A percentile compares a stretch with the other conserved stretches of the same genome.
phyloP scores from a whole-genome alignment of 176 grass and related monocot species.

The Leersia perrieri region DNA sequence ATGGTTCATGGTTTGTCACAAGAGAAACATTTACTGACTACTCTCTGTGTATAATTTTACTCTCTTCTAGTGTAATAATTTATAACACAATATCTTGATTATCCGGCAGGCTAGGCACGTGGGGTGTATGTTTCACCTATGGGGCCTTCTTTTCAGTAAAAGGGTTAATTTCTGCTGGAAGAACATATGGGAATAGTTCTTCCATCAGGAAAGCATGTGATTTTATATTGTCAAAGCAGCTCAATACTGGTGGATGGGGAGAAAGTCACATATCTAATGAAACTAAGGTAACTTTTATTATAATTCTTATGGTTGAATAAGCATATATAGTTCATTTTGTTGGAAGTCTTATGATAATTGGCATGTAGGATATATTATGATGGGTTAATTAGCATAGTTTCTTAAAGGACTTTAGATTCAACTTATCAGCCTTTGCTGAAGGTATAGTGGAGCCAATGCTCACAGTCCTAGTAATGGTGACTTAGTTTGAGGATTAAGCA shows the following conservation, averaged over 20 bases:
- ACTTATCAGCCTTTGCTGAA: too few relatives aligned
- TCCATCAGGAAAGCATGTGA: constrained; percentile 48
- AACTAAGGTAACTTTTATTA: constrained; percentile 16
- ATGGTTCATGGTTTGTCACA: constrained; percentile 54
- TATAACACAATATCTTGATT: not conserved
- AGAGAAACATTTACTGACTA: not conserved
- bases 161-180: constrained; percentile 40
- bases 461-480: too few relatives aligned
- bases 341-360: not conserved
- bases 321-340: not conserved
- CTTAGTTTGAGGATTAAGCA: too few relatives aligned
- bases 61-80: not conserved
- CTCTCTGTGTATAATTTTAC: not conserved
- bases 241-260: constrained; percentile 49
- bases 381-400: too few relatives aligned
- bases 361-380: too few relatives aligned
- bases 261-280: constrained; percentile 39
- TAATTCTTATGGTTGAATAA: not conserved
- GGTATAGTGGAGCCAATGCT: too few relatives aligned
- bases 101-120: constrained; percentile 42
- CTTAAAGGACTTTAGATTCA: too few relatives aligned
- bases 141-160: constrained; percentile 49
- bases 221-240: constrained; percentile 58
- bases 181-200: constrained; percentile 42
- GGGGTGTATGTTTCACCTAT: constrained; percentile 64